These are phyloP conservation scores for Waitea zeae DNA, from an alignment of 1,284 basidiomycete species.

Conservation along the genomic window DNA sequence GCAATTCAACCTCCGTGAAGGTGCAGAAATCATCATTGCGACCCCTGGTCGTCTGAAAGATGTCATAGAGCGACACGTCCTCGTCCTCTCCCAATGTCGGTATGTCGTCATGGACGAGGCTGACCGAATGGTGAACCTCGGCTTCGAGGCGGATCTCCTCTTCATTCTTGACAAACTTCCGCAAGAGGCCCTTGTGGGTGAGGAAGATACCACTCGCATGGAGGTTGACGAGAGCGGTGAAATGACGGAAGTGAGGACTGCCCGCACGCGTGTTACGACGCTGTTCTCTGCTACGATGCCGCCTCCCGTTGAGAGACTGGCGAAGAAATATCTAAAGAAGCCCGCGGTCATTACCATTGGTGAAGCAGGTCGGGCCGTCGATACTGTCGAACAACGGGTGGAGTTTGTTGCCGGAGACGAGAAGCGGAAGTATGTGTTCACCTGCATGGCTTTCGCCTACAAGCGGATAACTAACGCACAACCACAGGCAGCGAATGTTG, in stretches of 20 bases:
- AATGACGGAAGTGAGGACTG: constrained; percentile 35
- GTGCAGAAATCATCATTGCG: constrained; percentile 96
- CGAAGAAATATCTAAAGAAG: constrained; percentile 83
- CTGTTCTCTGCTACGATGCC: constrained; percentile 99
- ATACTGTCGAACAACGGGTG: constrained; percentile 92
- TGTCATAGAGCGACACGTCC: constrained; percentile 87
- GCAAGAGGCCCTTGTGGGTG: constrained; percentile 71
- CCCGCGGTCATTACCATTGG: constrained; percentile 96
- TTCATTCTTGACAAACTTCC: constrained; percentile 94
- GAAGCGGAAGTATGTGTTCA: constrained; percentile 67
- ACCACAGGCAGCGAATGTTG: constrained; percentile 65
- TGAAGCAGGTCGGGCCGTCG: constrained; percentile 92
- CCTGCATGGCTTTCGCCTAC: not conserved
- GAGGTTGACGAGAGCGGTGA: constrained; percentile 38
- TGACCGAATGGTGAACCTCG: constrained; percentile 95
- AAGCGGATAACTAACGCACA: constrained; percentile 6
- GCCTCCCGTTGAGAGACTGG: constrained; percentile 83
- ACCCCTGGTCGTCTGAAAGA: constrained; percentile 97
- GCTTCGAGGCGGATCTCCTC: constrained; percentile 88
- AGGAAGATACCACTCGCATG: constrained; percentile 48
- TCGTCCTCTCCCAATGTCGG: constrained; percentile 91
- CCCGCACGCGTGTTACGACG: constrained; percentile 74
- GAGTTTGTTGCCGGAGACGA: constrained; percentile 90
- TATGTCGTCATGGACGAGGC: constrained; percentile 99
- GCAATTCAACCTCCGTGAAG: constrained; percentile 87